Evolutionary conservation across 1,284 basidiomycete genomes (phyloP), one percentile per base, ranked within the genome.

Genomic region (Boletellus deceptivus): DNA sequence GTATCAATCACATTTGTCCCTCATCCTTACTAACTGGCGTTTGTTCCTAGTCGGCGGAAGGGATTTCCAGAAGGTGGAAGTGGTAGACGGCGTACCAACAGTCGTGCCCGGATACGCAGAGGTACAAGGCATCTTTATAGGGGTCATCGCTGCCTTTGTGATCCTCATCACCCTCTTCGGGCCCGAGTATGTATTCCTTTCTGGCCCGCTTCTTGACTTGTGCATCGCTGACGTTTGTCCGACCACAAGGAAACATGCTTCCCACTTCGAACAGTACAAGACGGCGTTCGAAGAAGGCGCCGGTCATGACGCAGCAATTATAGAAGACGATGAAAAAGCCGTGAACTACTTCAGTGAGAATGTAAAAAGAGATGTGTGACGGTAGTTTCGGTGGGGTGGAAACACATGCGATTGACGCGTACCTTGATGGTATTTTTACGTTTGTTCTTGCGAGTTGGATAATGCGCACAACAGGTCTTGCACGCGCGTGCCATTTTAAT

Each of bases 71-170:
- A 84, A 79, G 0, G 79, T 75, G 6, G 66, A 85, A 51, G 63
- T 74, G 41, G 61, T 75, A 34, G 53, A 79, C 38, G 84, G 84
- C 3, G 62, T 69, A 24, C 48, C 58, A 0, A 73, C 58, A 8
- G 62, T 66, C 43, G 83, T 88, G 3, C 82, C 90, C 0, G 87
- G 96, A 65, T 97, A 95, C 64, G 94, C 89, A 3, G 86, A 75
- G 7, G 79, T 95, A 16, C 89, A 92, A 71, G 93, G 88, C 42
- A 93, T 97, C 65, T 75, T 96, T 34, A 87, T 98, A 52, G 94
- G 86, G n/a, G 75, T 77, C 31, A 80, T 89, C 22, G 73, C 84
- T 9, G 81, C 79, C 0, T 90, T 84, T 57, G 78, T 88, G 18
- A 61, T 91, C 36, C 31, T 89, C 57, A 72, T 89, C 56, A 86